Conservation (phyloP, 768 basidiomycete species). For the Boletus reticulatus region DNA sequence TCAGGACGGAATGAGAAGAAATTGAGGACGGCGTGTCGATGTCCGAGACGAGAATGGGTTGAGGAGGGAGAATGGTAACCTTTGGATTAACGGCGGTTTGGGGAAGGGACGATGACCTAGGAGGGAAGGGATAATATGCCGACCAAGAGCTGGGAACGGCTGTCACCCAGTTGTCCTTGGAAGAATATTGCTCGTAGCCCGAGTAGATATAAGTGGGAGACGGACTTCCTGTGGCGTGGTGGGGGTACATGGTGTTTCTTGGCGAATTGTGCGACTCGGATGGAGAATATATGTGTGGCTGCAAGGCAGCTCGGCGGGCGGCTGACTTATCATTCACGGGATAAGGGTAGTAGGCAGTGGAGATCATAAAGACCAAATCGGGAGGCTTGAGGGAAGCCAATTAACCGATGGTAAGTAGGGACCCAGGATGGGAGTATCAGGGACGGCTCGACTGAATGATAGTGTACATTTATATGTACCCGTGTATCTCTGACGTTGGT, state of each 20-base stretch:
- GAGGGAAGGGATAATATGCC: slow-evolving; percentile 10
- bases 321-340: slow-evolving; percentile 24
- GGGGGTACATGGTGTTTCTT: slow-evolving; percentile 29
- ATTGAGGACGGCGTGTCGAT: slow-evolving; percentile 31
- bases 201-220: slow-evolving; percentile 23
- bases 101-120: slow-evolving; percentile 16
- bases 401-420: slow-evolving; percentile 16
- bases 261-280: slow-evolving; percentile 21
- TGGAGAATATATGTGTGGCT: slow-evolving; percentile 33
- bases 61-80: slow-evolving; percentile 25
- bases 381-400: slow-evolving; percentile 13
- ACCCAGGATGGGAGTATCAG: slow-evolving; percentile 28
- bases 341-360: slow-evolving; percentile 29
- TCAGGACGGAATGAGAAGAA: slow-evolving; percentile 32
- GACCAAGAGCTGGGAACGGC: slow-evolving; percentile 21
- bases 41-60: slow-evolving; percentile 22
- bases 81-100: slow-evolving; percentile 27
- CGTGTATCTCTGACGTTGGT: slow-evolving; percentile 29
- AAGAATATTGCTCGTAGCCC: slow-evolving; percentile 22
- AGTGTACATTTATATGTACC: slow-evolving; percentile 34
- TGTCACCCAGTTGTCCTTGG: slow-evolving; percentile 19
- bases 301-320: slow-evolving; percentile 17
- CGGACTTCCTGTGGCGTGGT: slow-evolving; percentile 16
- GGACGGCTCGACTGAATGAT: slow-evolving; percentile 19
- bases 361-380: slow-evolving; percentile 32